phyloP scores from a whole-genome alignment of 805 yeast species.

The Metschnikowia arizonensis region DNA sequence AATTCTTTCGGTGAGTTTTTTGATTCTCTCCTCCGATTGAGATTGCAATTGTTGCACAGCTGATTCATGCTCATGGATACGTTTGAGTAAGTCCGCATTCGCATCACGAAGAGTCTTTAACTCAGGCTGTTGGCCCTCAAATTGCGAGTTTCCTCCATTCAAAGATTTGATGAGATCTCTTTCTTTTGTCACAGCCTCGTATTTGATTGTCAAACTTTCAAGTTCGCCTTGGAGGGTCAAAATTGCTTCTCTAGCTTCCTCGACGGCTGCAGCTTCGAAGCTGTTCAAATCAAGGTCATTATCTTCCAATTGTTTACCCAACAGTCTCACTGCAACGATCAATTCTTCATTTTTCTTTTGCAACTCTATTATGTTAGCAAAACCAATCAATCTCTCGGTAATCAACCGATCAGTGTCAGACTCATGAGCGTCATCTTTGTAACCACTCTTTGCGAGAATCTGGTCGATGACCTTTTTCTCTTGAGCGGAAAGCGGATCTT shows the following conservation, averaged over 20 bases:
- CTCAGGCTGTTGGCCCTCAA: constrained; percentile 15
- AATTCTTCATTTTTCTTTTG: constrained; percentile 74
- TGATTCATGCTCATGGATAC: constrained; percentile 37
- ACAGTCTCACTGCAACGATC: constrained; percentile 59
- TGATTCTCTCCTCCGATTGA: constrained; percentile 42
- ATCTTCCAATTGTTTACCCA: constrained; percentile 67
- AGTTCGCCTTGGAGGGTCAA: constrained; percentile 57
- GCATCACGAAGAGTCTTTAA: constrained; percentile 23
- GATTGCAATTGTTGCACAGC: constrained; percentile 28
- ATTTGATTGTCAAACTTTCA: constrained; percentile 45
- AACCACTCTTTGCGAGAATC: constrained; percentile 42
- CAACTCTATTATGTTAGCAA: constrained; percentile 62
- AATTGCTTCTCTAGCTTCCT: constrained; percentile 69
- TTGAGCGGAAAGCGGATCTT: constrained; percentile 55
- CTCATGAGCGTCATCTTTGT: constrained; percentile 27
- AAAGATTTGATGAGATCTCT: constrained; percentile 57
- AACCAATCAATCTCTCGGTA: constrained; percentile 67
- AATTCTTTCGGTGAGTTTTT: constrained; percentile 41
- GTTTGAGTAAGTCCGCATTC: constrained; percentile 30
- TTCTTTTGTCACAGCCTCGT: constrained; percentile 56
- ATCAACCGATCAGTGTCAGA: constrained; percentile 72
- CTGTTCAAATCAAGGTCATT: constrained; percentile 46
- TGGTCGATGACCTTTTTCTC: constrained; percentile 64
- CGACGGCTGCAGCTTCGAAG: constrained; percentile 46
- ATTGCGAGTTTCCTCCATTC: neutral